Base-by-base conservation (phyloP, 2,329 filamentous ascomycete species). In the Didymella glomerata region DNA sequence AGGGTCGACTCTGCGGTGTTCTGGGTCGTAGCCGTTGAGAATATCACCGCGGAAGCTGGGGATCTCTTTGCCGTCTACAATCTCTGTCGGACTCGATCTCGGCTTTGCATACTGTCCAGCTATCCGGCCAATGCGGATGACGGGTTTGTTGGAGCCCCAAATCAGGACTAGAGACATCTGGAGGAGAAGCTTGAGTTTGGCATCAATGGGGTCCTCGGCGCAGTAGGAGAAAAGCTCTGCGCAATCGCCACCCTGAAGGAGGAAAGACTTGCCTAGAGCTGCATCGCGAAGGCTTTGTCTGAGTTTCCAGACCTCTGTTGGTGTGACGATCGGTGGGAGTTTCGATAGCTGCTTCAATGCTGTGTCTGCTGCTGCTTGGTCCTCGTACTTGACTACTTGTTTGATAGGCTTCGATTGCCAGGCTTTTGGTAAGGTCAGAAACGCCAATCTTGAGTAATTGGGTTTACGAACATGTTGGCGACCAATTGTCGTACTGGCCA, bases 211-310 rank as follows among this genome's bases (percentile, higher is more conserved):
- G 14, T 86, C 85, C 76, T 93, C 90, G 69, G 91, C 89, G 79
- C 95, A 99, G 82, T 99, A 99, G 78, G 95, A 92, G 73, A 99
- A 99, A 10, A 98, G 85, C 81, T 99, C 95, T 16, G 95, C 95
- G 74, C 95, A 99, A 80, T 99, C 95, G 46, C 94, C 95, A 60
- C 95, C 95, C 80, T 99, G 95, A 4, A 99, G 86, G 10, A 99
- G 84, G 76, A 99, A 98, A 13, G 94, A 92, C 66, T 94, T 93
- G 32, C 95, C 95, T 34, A 90, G 82, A 5, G 95, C 95, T 6
- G 96, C 95, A 80, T 97, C 92, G 59, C 87, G 87, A 22, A 99
- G 84, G 69, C 87, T 89, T 51, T 86, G 83, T 74, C 93, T 93
- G 52, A 99, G 85, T 63, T 87, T 89, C 68, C 86, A 83, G 72